Conservation (phyloP, 2,329 filamentous ascomycete species). For the Penicillium sp. region DNA sequence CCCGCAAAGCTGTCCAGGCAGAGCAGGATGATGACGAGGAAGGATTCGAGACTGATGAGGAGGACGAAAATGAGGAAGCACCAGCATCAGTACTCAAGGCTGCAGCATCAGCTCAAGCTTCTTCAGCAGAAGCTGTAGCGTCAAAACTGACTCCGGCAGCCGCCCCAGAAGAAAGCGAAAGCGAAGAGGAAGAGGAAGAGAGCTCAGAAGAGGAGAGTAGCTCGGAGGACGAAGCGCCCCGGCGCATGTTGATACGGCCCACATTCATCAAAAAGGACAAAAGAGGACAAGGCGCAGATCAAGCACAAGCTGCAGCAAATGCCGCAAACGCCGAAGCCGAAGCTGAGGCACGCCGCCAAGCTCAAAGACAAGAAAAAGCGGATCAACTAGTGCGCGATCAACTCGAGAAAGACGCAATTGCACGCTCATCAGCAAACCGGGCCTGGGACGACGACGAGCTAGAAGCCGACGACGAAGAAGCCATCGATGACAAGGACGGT, state of each 20-base stretch:
- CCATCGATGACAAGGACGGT: conserved; percentile 86
- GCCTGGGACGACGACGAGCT: conserved; percentile 76
- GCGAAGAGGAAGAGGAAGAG: conserved; percentile 56
- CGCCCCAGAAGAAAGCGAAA: conserved; percentile 44
- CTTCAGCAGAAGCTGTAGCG: conserved; percentile 14
- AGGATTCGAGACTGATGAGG: conserved; percentile 62
- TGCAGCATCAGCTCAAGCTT: conserved; percentile 14
- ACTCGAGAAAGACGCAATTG: conserved; percentile 76
- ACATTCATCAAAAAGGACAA: conserved; percentile 67
- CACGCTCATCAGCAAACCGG: conserved; percentile 72
- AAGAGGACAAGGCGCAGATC: conserved; percentile 28
- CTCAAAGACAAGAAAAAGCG: conserved; percentile 67
- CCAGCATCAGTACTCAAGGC: conserved; percentile 20
- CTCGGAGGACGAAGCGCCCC: conserved; percentile 59
- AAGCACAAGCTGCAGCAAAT: conserved; percentile 15
- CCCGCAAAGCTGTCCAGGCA: conserved; percentile 25
- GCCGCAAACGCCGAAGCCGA: conserved; percentile 44
- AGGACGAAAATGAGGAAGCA: conserved; percentile 40
- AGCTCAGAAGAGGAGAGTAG: conserved; percentile 55
- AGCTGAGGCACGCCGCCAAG: conserved; percentile 32
- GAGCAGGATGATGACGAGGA: conserved; percentile 52
- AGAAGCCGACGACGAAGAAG: conserved; percentile 66
- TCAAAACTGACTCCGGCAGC: conserved; percentile 17
- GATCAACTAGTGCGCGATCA: conserved; percentile 86
- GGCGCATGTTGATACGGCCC: conserved; percentile 60